Evolutionary conservation across 1,284 basidiomycete species (phyloP).

Genomic region (Marasmius sp.): DNA sequence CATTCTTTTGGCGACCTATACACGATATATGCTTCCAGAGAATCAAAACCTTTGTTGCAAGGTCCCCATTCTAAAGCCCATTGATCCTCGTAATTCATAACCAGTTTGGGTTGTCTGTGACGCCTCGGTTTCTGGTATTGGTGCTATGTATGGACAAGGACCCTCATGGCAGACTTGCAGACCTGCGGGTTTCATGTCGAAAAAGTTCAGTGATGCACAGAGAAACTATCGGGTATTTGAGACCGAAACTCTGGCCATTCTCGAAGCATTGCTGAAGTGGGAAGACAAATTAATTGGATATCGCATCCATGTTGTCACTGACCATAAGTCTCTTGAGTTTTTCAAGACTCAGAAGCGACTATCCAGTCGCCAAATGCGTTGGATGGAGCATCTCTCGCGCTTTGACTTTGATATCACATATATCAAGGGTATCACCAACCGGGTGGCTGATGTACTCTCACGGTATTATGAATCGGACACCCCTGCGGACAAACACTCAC

Average conservation of each 20-base stretch:
- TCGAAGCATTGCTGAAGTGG: conserved; percentile 29
- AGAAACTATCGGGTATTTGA: conserved; percentile 16
- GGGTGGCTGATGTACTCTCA: conserved; percentile 8
- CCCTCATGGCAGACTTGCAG: too few species aligned
- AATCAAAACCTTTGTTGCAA: too few species aligned
- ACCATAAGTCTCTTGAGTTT: conserved; percentile 6
- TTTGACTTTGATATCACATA: conserved; percentile 10
- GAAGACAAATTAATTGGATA: conserved; percentile 29
- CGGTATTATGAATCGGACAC: conserved; percentile 10
- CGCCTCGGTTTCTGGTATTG: too few species aligned
- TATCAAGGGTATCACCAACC: conserved; percentile 6
- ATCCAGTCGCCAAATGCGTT: conserved; percentile 3
- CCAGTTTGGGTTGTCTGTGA: too few species aligned
- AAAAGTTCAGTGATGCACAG: conserved; percentile 12
- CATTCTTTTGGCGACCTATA: too few species aligned
- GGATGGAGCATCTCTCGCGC: conserved; percentile 13
- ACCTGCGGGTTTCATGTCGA: too few species aligned
- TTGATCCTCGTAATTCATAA: too few species aligned
- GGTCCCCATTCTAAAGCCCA: too few species aligned
- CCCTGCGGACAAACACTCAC: background rate
- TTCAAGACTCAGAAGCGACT: conserved; percentile 8
- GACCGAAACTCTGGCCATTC: too few species aligned
- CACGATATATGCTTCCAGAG: too few species aligned
- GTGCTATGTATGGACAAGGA: too few species aligned
- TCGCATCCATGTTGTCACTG: conserved; percentile 10